Evolutionary conservation across 306 rosid genomes (phyloP).

Genomic region (Gillenia trifoliata): DNA sequence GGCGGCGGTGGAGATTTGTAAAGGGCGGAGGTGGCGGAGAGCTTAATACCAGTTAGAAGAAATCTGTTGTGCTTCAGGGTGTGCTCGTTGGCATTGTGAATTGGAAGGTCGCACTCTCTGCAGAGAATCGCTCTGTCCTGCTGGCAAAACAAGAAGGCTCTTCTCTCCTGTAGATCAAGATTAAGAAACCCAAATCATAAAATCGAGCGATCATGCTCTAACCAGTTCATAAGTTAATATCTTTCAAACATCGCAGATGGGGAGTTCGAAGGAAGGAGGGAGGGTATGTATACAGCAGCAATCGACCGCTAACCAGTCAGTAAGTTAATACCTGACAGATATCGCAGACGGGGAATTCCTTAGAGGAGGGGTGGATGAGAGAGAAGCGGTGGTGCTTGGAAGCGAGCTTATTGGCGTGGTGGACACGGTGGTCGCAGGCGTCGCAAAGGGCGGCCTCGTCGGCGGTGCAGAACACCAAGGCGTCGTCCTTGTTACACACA

Average conservation of each 20-base stretch:
- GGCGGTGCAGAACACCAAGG: slow-evolving; percentile 83
- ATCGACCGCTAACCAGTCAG: background rate
- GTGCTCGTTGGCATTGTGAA: slow-evolving; percentile 72
- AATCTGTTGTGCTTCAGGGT: slow-evolving; percentile 75
- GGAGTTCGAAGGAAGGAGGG: background rate
- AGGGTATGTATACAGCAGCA: background rate
- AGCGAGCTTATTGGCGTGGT: slow-evolving; percentile 92
- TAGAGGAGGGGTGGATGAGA: slow-evolving; percentile 49
- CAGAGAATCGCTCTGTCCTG: slow-evolving; percentile 87
- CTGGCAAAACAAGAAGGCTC: slow-evolving; percentile 78
- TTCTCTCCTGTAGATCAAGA: slow-evolving; percentile 48
- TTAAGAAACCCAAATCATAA: slow-evolving; percentile 1
- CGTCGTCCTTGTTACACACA: slow-evolving; percentile 65
- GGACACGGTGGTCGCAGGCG: slow-evolving; percentile 85
- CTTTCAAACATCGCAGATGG: background rate
- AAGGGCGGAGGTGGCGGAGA: slow-evolving; percentile 41
- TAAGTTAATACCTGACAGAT: slow-evolving; percentile 50
- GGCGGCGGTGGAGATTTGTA: slow-evolving; percentile 16
- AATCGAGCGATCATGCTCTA: background rate
- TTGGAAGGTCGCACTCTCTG: slow-evolving; percentile 63
- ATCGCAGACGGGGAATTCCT: slow-evolving; percentile 62
- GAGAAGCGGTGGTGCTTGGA: slow-evolving; percentile 92
- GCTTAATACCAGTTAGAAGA: slow-evolving; percentile 71
- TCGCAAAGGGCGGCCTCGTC: slow-evolving; percentile 90
- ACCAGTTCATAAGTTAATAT: too few relatives aligned